A percentile compares a stretch with the other conserved stretches of the same genome.
These are phyloP conservation scores for Pichia sp. DNA, from an alignment of 1,139 yeast genomes.

Conservation along the genomic window DNA sequence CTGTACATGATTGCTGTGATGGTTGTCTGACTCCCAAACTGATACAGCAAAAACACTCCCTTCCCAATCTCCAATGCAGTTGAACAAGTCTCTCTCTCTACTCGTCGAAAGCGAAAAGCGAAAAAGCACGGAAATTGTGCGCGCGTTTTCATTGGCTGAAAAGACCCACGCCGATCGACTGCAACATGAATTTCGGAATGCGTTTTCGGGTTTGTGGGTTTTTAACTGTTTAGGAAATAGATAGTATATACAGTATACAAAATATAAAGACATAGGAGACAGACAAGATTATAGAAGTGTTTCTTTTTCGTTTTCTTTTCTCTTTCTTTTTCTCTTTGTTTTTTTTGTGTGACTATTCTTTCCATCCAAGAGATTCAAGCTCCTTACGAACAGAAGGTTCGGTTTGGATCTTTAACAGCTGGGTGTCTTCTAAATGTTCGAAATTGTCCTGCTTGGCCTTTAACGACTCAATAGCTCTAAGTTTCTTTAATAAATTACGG, in stretches of 20 bases:
- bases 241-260: neutral
- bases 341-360: neutral
- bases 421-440: constrained; percentile 88
- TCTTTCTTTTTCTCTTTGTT: neutral
- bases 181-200: neutral
- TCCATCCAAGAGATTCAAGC: constrained; percentile 60
- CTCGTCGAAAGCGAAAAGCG: neutral
- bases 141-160: constrained; percentile 1
- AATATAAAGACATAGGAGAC: neutral
- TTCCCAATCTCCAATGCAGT: neutral
- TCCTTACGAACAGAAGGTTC: constrained; percentile 76
- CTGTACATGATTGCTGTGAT: constrained; percentile 44
- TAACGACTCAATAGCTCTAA: constrained; percentile 86
- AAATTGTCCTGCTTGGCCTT: constrained; percentile 81
- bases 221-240: neutral
- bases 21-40: neutral
- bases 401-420: constrained; percentile 78
- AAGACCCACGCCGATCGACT: neutral
- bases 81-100: neutral
- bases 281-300: too few species aligned
- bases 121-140: neutral
- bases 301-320: neutral
- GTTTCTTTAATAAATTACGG: constrained; percentile 81
- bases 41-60: neutral
- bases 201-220: too few species aligned